Percentiles rank a stretch among this genome's conserved stretches.
Evolutionary conservation across 2,329 filamentous ascomycete species (phyloP).

Genomic region (Ploettnerulaceae sp.): DNA sequence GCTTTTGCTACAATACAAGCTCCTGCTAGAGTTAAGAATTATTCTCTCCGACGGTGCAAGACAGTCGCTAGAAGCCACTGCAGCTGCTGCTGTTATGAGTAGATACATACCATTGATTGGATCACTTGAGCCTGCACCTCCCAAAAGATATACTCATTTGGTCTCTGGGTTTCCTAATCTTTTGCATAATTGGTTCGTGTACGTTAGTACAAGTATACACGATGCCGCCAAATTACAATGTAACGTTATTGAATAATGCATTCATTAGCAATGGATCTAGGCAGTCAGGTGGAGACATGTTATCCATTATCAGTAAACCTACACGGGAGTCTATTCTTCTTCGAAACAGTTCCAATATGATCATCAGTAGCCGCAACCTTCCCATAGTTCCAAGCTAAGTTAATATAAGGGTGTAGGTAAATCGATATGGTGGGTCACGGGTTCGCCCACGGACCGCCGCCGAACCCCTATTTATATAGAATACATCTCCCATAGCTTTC

Average conservation of each 20-base stretch:
- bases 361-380: slow-evolving; percentile 40
- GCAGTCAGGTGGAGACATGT: slow-evolving; percentile 14
- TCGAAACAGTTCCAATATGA: slow-evolving; percentile 48
- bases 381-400: slow-evolving; percentile 56
- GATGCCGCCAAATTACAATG: slow-evolving; percentile 58
- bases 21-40: neutral
- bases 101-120: slow-evolving; percentile 45
- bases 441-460: no score
- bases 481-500: no score
- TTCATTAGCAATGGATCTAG: slow-evolving; percentile 66
- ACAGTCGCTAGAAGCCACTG: no score
- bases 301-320: slow-evolving; percentile 24
- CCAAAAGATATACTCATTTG: slow-evolving; percentile 60
- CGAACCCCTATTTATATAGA: no score
- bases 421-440: no score
- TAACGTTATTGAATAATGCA: slow-evolving; percentile 66
- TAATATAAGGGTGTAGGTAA: no score
- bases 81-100: neutral
- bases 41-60: neutral
- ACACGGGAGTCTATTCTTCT: slow-evolving; percentile 61
- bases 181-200: slow-evolving; percentile 52
- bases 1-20: neutral
- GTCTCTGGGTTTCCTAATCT: slow-evolving; percentile 49
- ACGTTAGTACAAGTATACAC: slow-evolving; percentile 52
- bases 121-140: slow-evolving; percentile 58